Conservation (phyloP, 2,329 filamentous ascomycete genomes). For the Fusarium nematophilum region DNA sequence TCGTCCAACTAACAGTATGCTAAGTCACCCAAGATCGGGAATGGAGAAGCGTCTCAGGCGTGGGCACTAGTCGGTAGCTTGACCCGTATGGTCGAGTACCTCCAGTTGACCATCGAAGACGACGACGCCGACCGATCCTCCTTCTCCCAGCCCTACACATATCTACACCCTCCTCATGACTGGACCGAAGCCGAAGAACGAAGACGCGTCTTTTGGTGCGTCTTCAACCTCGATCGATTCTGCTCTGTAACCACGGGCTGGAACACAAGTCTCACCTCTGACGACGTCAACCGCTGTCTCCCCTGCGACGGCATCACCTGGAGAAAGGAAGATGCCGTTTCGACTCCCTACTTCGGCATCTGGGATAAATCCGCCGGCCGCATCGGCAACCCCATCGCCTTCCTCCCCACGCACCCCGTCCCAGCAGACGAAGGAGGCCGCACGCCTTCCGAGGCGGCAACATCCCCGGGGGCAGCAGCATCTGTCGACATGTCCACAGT, state of each 20-base stretch:
- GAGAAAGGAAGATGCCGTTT: slow-evolving; percentile 50
- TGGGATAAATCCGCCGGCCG: slow-evolving; percentile 51
- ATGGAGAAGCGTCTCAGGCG: slow-evolving; percentile 38
- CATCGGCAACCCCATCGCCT: slow-evolving; percentile 49
- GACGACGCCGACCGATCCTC: slow-evolving; percentile 44
- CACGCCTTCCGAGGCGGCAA: slow-evolving; percentile 21
- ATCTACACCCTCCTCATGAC: slow-evolving; percentile 43
- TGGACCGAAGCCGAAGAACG: slow-evolving; percentile 48
- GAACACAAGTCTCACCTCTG: slow-evolving; percentile 51
- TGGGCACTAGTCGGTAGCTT: slow-evolving; percentile 46
- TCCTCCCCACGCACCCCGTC: slow-evolving; percentile 40
- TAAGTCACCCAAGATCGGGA: slow-evolving; percentile 40
- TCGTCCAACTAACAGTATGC: too few species aligned
- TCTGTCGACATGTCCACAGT: slow-evolving; percentile 50
- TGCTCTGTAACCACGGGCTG: slow-evolving; percentile 47
- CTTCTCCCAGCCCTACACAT: slow-evolving; percentile 41
- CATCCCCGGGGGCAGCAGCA: slow-evolving; percentile 19
- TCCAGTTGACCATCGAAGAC: slow-evolving; percentile 44
- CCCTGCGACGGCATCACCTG: slow-evolving; percentile 53
- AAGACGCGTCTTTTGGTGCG: slow-evolving; percentile 52
- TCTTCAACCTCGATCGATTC: slow-evolving; percentile 52
- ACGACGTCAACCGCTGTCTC: slow-evolving; percentile 51
- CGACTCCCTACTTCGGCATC: slow-evolving; percentile 55
- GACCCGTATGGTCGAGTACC: slow-evolving; percentile 45
- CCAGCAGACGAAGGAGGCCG: slow-evolving; percentile 9